Percentiles rank a stretch among this genome's conserved stretches.
Conservation (phyloP, 2,329 filamentous ascomycete species). For the Cryphonectria parasitica region DNA sequence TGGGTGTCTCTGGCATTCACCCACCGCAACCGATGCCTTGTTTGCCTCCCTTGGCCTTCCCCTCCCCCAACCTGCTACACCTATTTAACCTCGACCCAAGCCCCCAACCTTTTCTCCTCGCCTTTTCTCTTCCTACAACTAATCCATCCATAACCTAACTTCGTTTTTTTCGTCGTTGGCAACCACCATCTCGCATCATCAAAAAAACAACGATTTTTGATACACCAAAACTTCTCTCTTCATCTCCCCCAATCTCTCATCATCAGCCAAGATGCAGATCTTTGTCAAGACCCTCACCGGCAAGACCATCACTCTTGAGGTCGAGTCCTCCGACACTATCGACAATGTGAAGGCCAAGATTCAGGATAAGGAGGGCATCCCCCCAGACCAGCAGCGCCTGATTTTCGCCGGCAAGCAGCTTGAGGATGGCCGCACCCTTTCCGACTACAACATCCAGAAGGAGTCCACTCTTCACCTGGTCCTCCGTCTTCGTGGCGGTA, state of each 20-base stretch:
- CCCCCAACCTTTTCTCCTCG: not conserved
- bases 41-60: conserved; percentile 10
- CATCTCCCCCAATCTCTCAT: conserved; percentile 49
- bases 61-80: not conserved
- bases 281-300: conserved; percentile 88
- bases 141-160: not conserved
- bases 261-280: conserved; percentile 57
- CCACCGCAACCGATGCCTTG: conserved; percentile 10
- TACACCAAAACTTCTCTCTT: conserved; percentile 51
- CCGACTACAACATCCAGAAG: conserved; percentile 96
- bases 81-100: conserved; percentile 16
- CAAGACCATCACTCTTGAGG: conserved; percentile 92
- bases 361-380: conserved; percentile 96
- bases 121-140: conserved; percentile 2
- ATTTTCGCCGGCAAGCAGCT: conserved; percentile 98
- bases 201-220: conserved; percentile 58
- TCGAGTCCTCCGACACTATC: conserved; percentile 87
- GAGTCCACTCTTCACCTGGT: conserved; percentile 85
- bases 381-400: conserved; percentile 91
- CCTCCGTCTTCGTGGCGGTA: conserved; percentile 85
- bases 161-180: not conserved
- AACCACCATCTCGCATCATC: conserved; percentile 10
- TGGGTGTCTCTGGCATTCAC: conserved; percentile 16
- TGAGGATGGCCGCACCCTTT: conserved; percentile 88
- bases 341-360: conserved; percentile 98